Percentiles rank a stretch among this genome's conserved stretches.
Evolutionary conservation across 2,329 filamentous ascomycete species (phyloP).

Genomic region (Paraphaeosphaeria minitans): DNA sequence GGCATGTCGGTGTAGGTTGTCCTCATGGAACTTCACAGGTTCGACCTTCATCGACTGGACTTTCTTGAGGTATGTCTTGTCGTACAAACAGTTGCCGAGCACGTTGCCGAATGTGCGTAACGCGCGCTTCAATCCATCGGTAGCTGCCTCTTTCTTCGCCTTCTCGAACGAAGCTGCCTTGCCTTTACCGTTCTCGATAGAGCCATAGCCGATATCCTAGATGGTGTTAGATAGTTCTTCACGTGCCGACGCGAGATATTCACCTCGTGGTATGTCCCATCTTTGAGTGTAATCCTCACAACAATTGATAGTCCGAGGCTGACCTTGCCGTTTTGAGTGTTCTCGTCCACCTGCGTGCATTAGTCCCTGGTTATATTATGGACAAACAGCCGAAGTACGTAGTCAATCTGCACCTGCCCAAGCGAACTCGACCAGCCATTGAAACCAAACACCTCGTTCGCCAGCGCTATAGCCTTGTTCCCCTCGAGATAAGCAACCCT

Average conservation of each 20-base stretch:
- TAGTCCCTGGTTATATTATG: slow-evolving; percentile 13
- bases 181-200: slow-evolving; percentile 93
- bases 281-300: slow-evolving; percentile 84
- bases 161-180: slow-evolving; percentile 98
- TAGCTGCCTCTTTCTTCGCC: slow-evolving; percentile 97
- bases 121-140: slow-evolving; percentile 88
- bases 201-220: slow-evolving; percentile 89
- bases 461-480: slow-evolving; percentile 93
- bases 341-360: slow-evolving; percentile 71
- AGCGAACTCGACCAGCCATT: slow-evolving; percentile 98
- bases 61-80: slow-evolving; percentile 89
- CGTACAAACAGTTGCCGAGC: slow-evolving; percentile 97
- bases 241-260: not conserved
- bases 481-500: slow-evolving; percentile 95
- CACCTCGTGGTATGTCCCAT: slow-evolving; percentile 93
- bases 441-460: slow-evolving; percentile 95
- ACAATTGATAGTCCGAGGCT: slow-evolving; percentile 88
- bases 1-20: slow-evolving; percentile 79
- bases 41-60: slow-evolving; percentile 87
- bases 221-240: slow-evolving; percentile 5
- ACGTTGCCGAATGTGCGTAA: slow-evolving; percentile 94
- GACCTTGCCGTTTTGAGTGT: slow-evolving; percentile 75
- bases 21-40: slow-evolving; percentile 77
- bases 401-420: slow-evolving; percentile 92
- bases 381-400: slow-evolving; percentile 56